Evolutionary conservation across 495 filamentous ascomycete species (phyloP).

Genomic region (Neurospora sp.): DNA sequence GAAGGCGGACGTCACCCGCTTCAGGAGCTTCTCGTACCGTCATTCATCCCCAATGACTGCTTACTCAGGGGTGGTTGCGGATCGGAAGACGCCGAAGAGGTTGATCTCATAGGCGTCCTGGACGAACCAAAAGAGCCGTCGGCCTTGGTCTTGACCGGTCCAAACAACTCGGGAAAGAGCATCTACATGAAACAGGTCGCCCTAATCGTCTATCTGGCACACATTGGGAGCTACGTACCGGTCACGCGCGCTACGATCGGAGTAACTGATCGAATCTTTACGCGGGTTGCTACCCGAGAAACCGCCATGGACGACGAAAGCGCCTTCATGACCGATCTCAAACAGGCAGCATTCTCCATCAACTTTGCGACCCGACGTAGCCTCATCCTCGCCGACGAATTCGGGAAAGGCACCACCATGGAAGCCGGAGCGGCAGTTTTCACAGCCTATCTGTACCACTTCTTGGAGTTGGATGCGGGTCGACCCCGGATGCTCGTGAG

Average conservation of each 20-base stretch:
- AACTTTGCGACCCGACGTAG: constrained; percentile 69
- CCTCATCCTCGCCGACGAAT: constrained; percentile 84
- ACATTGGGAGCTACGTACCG: constrained; percentile 87
- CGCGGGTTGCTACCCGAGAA: constrained; percentile 77
- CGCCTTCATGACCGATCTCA: constrained; percentile 87
- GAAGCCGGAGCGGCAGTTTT: constrained; percentile 81
- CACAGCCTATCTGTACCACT: constrained; percentile 68
- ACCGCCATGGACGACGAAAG: constrained; percentile 79
- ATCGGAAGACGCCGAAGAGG: constrained; percentile 1
- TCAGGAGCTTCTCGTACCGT: constrained; percentile 78
- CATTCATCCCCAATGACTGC: constrained; percentile 80
- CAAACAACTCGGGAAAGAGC: constrained; percentile 95
- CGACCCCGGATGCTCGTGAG: constrained; percentile 75
- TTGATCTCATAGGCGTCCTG: neutral
- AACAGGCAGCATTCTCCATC: constrained; percentile 73
- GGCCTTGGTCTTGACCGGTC: constrained; percentile 80
- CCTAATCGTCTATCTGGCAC: constrained; percentile 87
- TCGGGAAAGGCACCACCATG: constrained; percentile 86
- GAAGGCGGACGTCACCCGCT: constrained; percentile 77
- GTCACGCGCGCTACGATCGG: constrained; percentile 71
- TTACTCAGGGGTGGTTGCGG: constrained; percentile 54
- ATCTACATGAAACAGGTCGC: constrained; percentile 94
- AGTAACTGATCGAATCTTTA: constrained; percentile 86
- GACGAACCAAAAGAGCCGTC: constrained; percentile 40
- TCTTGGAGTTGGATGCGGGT: constrained; percentile 49